Percentiles rank a stretch among this genome's conserved stretches.
These are phyloP conservation scores for Oryza longistaminata DNA, from an alignment of 176 grass and related monocot genomes.

Conservation along the genomic window DNA sequence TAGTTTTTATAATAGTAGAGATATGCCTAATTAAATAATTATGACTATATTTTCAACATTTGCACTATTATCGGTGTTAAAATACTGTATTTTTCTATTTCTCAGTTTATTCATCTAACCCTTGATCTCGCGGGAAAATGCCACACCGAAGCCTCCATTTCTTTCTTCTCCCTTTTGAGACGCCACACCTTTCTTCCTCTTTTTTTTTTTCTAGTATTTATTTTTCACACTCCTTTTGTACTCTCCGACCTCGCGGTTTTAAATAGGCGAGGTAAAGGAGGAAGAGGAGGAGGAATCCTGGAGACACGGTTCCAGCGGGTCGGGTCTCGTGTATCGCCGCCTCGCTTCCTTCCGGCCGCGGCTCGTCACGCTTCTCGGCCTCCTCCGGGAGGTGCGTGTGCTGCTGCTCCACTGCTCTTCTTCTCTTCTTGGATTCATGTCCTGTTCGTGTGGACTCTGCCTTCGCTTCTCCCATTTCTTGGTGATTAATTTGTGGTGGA, in stretches of 20 bases:
- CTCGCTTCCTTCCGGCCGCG: neutral
- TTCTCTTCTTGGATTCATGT: slow-evolving; percentile 2
- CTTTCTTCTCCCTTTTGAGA: neutral
- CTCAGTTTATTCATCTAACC: no score
- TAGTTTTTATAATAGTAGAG: no score
- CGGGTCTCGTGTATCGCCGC: neutral
- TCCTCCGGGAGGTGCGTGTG: slow-evolving; percentile 5
- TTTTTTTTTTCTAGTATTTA: neutral
- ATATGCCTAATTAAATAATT: no score
- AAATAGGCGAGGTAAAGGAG: neutral
- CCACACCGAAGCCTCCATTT: neutral
- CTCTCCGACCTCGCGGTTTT: neutral
- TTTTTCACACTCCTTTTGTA: neutral
- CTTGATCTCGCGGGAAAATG: neutral
- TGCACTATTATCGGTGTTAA: no score
- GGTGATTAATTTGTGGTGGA: neutral
- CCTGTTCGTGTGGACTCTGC: neutral
- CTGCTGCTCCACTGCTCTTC: neutral
- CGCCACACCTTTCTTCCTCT: neutral
- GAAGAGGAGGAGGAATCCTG: neutral
- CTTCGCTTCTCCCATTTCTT: neutral
- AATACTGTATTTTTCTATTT: no score
- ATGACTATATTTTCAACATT: no score
- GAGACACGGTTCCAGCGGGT: neutral
- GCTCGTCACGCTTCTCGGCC: neutral